These are phyloP conservation scores for Petunia hybrid DNA, from an alignment of 305 asterid species.

Conservation along the genomic window DNA sequence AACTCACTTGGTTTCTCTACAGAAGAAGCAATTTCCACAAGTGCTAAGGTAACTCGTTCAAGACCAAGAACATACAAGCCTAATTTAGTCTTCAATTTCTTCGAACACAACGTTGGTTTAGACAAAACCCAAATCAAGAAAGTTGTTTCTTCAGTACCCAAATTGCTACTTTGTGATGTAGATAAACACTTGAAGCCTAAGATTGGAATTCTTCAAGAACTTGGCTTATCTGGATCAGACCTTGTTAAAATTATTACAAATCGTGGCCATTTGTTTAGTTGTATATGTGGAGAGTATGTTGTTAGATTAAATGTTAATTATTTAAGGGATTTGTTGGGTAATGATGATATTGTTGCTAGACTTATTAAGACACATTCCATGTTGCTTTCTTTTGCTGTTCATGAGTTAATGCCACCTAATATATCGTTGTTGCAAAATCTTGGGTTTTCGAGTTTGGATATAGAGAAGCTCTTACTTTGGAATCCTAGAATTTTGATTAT, in stretches of 20 bases:
- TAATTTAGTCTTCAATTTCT: conserved; percentile 29
- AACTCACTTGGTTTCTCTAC: conserved; percentile 14
- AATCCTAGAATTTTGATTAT: neutral
- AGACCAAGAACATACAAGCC: neutral
- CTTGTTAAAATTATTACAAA: neutral
- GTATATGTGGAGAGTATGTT: neutral
- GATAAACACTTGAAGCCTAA: conserved; percentile 22
- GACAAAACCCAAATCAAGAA: neutral
- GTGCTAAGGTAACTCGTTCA: neutral
- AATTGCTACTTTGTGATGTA: neutral
- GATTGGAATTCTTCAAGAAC: neutral
- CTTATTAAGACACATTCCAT: neutral
- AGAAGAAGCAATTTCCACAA: neutral
- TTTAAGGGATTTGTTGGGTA: neutral
- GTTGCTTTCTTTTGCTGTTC: neutral
- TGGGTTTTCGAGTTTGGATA: neutral
- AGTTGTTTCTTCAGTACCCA: neutral
- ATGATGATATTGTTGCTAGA: neutral
- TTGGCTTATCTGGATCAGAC: neutral
- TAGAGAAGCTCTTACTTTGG: neutral
- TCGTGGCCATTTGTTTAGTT: neutral
- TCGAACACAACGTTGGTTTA: neutral
- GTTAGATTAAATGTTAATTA: neutral
- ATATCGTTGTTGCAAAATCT: neutral
- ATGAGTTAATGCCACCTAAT: neutral